Conservation (phyloP, 768 basidiomycete species). For the Hygrocybe coccinea region DNA sequence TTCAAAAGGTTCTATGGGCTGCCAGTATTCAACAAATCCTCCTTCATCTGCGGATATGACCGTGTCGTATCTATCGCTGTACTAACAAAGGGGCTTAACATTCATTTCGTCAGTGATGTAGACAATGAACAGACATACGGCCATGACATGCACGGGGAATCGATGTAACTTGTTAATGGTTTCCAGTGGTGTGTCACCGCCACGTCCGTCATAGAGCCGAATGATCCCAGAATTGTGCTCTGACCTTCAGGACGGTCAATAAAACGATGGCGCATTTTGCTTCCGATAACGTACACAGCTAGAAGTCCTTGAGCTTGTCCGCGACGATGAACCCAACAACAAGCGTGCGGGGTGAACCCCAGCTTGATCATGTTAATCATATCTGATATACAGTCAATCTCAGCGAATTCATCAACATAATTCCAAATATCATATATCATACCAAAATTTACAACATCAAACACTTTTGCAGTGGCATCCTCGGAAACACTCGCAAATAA, state of each 20-base stretch:
- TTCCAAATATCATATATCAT: conserved; percentile 32
- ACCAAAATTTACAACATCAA: conserved; percentile 99
- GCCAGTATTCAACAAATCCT: conserved; percentile 97
- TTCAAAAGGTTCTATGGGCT: conserved; percentile 82
- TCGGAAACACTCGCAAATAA: conserved; percentile 89
- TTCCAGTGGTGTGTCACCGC: conserved; percentile 71
- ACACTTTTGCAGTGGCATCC: conserved; percentile 90
- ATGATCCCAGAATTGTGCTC: conserved; percentile 72
- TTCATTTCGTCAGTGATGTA: neutral
- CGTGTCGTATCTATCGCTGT: conserved; percentile 83
- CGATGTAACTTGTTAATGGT: conserved; percentile 76
- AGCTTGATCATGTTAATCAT: conserved; percentile 99
- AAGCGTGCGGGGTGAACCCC: conserved; percentile 77
- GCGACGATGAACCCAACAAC: conserved; percentile 91
- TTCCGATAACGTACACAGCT: conserved; percentile 62
- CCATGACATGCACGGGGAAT: conserved; percentile 86
- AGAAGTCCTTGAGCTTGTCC: conserved; percentile 85
- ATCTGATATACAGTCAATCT: conserved; percentile 48
- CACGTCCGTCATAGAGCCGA: conserved; percentile 88
- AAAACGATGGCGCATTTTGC: neutral
- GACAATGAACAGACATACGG: conserved; percentile 46
- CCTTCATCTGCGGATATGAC: conserved; percentile 93
- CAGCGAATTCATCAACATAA: neutral
- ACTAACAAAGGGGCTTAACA: conserved; percentile 45
- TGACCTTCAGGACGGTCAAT: conserved; percentile 46